phyloP scores from a whole-genome alignment of 1,284 basidiomycete genomes.

The Cerioporus squamosus region DNA sequence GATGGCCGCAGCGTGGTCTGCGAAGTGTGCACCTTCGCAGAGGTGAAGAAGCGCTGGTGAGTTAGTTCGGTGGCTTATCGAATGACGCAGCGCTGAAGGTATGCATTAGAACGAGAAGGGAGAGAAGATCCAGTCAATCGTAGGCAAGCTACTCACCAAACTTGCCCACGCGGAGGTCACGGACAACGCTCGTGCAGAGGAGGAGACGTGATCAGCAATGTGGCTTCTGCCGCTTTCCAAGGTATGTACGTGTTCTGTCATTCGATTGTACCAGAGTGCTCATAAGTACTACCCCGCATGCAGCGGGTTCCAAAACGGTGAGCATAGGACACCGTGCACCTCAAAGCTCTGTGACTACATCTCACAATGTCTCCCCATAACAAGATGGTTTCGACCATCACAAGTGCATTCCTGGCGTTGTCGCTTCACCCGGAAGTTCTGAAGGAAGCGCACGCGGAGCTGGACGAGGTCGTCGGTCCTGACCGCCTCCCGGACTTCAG shows the following conservation, averaged over 20 bases:
- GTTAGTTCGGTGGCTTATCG: not conserved
- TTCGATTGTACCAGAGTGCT: no score
- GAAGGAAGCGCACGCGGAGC: constrained; percentile 31
- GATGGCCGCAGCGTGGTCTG: not conserved
- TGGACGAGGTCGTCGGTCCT: constrained; percentile 27
- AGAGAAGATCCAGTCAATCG: not conserved
- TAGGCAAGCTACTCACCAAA: not conserved
- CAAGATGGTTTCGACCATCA: not conserved
- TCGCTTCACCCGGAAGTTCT: constrained; percentile 23
- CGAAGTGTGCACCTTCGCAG: not conserved
- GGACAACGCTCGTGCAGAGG: not conserved
- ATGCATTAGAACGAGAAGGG: not conserved
- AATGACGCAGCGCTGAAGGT: no score
- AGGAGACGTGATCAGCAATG: not conserved
- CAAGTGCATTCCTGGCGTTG: constrained; percentile 22
- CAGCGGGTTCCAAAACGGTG: constrained; percentile 13
- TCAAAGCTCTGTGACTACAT: not conserved
- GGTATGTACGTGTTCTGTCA: no score
- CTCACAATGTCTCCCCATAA: no score
- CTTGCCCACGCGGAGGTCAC: not conserved
- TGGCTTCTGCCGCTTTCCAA: not conserved
- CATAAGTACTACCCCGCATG: not conserved
- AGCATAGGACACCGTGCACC: not conserved
- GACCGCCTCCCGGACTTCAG: constrained; percentile 21
- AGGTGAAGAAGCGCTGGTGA: constrained; percentile 5